phyloP scores from a whole-genome alignment of 345 rosid genomes.

The Sonneratia alba region DNA sequence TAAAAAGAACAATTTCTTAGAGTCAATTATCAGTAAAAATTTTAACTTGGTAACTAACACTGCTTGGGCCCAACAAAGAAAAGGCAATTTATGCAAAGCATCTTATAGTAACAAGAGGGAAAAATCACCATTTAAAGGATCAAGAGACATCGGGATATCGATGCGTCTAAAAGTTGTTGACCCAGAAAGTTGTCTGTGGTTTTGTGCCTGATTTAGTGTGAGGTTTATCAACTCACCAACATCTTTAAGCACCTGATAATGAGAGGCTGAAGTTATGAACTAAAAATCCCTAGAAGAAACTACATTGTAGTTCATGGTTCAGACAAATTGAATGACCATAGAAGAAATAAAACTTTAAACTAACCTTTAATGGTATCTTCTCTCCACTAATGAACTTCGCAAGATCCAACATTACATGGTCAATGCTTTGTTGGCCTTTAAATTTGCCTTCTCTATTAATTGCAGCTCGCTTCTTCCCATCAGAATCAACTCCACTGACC shows the following conservation, averaged over 20 bases:
- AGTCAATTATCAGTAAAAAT: background rate
- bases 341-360: slow-evolving; percentile 12
- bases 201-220: slow-evolving; percentile 64
- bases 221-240: slow-evolving; percentile 71
- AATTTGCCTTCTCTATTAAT: slow-evolving; percentile 46
- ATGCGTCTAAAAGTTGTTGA: slow-evolving; percentile 80
- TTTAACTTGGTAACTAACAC: background rate
- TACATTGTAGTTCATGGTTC: background rate
- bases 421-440: slow-evolving; percentile 50
- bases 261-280: slow-evolving; percentile 3
- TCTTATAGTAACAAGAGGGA: background rate
- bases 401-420: slow-evolving; percentile 64
- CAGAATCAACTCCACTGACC: slow-evolving; percentile 27
- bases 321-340: background rate
- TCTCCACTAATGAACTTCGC: slow-evolving; percentile 73
- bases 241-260: slow-evolving; percentile 69
- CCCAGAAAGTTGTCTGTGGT: slow-evolving; percentile 59
- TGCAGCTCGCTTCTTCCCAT: slow-evolving; percentile 33
- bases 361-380: slow-evolving; percentile 85
- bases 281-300: background rate
- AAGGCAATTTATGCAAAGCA: background rate
- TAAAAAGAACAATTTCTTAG: slow-evolving; percentile 1
- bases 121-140: slow-evolving; percentile 66
- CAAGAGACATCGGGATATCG: slow-evolving; percentile 48
- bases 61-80: background rate